These are phyloP conservation scores for Suhomyces bolitotheri DNA, from an alignment of 1,139 yeast genomes.

Conservation along the genomic window DNA sequence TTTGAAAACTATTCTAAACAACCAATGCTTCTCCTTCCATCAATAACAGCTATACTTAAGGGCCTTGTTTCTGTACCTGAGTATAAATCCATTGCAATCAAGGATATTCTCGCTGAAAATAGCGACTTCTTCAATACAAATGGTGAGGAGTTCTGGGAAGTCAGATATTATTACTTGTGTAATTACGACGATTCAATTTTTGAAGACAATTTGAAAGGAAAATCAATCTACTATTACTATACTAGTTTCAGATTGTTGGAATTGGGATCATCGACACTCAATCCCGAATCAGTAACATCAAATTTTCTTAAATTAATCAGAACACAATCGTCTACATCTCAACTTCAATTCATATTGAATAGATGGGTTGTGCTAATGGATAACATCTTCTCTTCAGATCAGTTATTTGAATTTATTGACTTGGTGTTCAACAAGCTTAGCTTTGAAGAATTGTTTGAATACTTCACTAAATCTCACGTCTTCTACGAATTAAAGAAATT, in stretches of 20 bases:
- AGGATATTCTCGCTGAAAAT: conserved; percentile 15
- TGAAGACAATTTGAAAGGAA: conserved; percentile 6
- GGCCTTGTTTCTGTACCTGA: conserved; percentile 36
- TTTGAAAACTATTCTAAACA: conserved; percentile 12
- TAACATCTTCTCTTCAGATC: conserved; percentile 25
- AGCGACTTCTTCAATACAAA: conserved; percentile 15
- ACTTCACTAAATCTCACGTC: conserved; percentile 21
- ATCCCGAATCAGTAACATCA: background rate
- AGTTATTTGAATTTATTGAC: conserved; percentile 17
- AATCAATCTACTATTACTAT: conserved; percentile 30
- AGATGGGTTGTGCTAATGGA: conserved; percentile 61
- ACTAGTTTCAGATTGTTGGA: conserved; percentile 52
- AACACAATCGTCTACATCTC: conserved; percentile 4
- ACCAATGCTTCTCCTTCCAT: conserved; percentile 18
- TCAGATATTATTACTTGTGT: conserved; percentile 48
- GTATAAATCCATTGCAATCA: conserved; percentile 23
- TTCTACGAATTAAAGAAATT: conserved; percentile 49
- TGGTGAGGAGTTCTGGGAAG: conserved; percentile 40
- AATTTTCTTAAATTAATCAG: conserved; percentile 17
- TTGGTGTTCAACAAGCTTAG: conserved; percentile 13
- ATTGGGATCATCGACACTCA: conserved; percentile 15
- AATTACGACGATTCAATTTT: conserved; percentile 40
- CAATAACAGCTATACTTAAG: conserved; percentile 38
- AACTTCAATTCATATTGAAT: conserved; percentile 33
- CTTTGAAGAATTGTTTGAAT: conserved; percentile 17